Evolutionary conservation across 306 rosid genomes (phyloP).

Genomic region (Herpetospermum pedunculosum): DNA sequence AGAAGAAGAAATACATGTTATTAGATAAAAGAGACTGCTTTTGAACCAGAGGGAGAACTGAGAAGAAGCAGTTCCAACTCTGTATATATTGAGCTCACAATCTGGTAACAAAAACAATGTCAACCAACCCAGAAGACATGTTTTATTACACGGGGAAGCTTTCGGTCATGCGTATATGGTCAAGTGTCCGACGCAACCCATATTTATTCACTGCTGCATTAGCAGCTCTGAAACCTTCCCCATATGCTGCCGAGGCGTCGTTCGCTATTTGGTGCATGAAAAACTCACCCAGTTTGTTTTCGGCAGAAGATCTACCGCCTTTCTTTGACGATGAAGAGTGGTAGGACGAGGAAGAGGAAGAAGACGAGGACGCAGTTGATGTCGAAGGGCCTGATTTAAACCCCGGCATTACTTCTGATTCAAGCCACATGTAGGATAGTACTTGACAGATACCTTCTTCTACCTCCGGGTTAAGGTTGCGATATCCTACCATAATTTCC

Average conservation of each 20-base stretch:
- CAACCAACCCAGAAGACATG: background rate
- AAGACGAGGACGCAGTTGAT: constrained; percentile 42
- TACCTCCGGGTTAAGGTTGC: constrained; percentile 74
- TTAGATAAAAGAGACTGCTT: constrained; percentile 15
- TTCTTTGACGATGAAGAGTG: constrained; percentile 56
- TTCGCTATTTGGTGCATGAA: constrained; percentile 77
- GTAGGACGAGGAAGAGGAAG: constrained; percentile 22
- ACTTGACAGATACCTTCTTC: constrained; percentile 99
- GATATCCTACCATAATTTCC: constrained; percentile 44
- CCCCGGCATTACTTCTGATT: constrained; percentile 77
- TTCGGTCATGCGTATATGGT: constrained; percentile 71
- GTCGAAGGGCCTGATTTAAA: constrained; percentile 50
- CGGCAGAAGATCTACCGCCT: constrained; percentile 61
- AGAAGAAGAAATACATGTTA: constrained; percentile 9
- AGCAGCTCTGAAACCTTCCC: constrained; percentile 89
- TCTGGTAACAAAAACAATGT: background rate
- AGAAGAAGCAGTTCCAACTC: background rate
- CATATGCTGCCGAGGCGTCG: constrained; percentile 86
- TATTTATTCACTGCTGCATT: constrained; percentile 70
- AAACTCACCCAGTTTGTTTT: constrained; percentile 76
- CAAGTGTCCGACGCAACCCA: constrained; percentile 68
- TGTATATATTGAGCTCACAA: background rate
- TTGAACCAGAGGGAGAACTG: constrained; percentile 15
- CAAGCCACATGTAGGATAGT: constrained; percentile 95
- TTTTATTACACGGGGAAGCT: constrained; percentile 47